Conservation (phyloP, 164 flowering plant genomes). For the Umbellularia californica region DNA sequence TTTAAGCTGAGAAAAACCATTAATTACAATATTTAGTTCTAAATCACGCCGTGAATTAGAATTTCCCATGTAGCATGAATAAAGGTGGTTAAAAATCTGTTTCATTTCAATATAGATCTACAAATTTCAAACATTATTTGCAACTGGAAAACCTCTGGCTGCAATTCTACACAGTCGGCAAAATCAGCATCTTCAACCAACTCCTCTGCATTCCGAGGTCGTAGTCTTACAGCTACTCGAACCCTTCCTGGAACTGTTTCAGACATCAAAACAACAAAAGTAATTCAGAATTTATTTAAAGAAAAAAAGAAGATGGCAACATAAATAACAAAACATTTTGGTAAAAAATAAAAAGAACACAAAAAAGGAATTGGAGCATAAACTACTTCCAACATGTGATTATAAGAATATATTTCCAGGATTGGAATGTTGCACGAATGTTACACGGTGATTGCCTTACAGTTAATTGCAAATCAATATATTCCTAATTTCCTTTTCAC, state of each 20-base stretch:
- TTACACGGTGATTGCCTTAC: background rate
- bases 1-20: conserved; percentile 52
- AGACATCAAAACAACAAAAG: conserved; percentile 6
- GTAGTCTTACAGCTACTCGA: conserved; percentile 88
- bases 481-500: no score
- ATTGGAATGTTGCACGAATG: background rate
- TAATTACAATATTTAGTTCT: background rate
- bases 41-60: background rate
- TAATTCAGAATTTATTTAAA: background rate
- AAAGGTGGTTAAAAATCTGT: background rate
- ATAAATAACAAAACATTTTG: background rate
- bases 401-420: background rate
- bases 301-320: background rate
- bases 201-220: conserved; percentile 88
- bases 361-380: background rate
- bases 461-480: no score
- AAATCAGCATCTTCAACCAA: conserved; percentile 89
- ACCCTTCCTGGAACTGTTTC: conserved; percentile 78
- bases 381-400: background rate
- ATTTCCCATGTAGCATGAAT: background rate
- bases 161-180: conserved; percentile 98
- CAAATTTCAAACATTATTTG: background rate
- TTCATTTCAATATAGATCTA: background rate
- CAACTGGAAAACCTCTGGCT: conserved; percentile 63
- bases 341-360: background rate